These are phyloP conservation scores for Exophiala viscosa DNA, from an alignment of 2,329 filamentous ascomycete genomes.

Conservation along the genomic window DNA sequence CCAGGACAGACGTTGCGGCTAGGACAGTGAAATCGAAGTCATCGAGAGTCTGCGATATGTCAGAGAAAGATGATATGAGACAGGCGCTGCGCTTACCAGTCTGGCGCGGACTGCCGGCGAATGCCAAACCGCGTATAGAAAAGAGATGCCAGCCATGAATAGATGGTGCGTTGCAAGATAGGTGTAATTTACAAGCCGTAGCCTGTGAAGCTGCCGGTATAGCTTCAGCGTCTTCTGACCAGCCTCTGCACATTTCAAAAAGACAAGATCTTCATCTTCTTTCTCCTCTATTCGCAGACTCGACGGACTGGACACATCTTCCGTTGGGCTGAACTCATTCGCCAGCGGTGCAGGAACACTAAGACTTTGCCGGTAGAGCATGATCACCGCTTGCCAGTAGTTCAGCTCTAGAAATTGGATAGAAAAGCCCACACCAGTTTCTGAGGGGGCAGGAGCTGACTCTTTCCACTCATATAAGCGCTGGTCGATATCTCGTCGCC, in stretches of 20 bases:
- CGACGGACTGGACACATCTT: constrained; percentile 57
- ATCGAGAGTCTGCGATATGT: constrained; percentile 63
- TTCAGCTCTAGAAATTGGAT: constrained; percentile 89
- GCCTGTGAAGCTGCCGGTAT: constrained; percentile 82
- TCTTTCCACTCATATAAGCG: constrained; percentile 83
- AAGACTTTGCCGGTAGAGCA: constrained; percentile 88
- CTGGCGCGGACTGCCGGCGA: constrained; percentile 82
- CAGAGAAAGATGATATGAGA: constrained; percentile 6
- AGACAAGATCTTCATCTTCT: constrained; percentile 84
- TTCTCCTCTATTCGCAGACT: constrained; percentile 43
- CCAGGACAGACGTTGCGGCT: constrained; percentile 86
- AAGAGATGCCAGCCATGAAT: constrained; percentile 95
- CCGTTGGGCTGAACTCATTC: constrained; percentile 63
- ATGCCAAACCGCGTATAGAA: constrained; percentile 96
- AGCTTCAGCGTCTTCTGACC: constrained; percentile 88
- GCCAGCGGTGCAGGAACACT: constrained; percentile 82
- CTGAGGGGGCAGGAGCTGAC: constrained; percentile 68
- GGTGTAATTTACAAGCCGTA: constrained; percentile 90
- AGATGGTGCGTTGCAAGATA: constrained; percentile 93
- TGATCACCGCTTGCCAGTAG: constrained; percentile 96
- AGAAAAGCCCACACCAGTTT: constrained; percentile 85
- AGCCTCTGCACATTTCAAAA: constrained; percentile 90
- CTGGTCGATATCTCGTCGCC: constrained; percentile 82
- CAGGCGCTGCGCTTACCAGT: constrained; percentile 58
- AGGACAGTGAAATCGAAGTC: constrained; percentile 97